Conservation (phyloP, 2,329 filamentous ascomycete genomes). For the Cladosporium sp. region DNA sequence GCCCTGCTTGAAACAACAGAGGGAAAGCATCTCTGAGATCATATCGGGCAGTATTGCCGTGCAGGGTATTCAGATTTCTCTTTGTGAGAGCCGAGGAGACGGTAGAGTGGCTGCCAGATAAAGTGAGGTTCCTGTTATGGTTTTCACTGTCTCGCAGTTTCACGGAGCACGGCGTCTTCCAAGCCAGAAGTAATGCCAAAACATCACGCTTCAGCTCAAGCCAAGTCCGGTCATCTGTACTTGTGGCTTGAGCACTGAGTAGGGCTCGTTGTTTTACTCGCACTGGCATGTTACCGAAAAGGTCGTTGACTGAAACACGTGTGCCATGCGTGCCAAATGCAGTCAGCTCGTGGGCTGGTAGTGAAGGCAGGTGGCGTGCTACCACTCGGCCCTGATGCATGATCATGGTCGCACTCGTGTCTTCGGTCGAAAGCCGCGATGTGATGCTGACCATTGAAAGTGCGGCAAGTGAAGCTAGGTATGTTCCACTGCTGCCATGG, state of each 20-base stretch:
- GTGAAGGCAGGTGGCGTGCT: slow-evolving; percentile 63
- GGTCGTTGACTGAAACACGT: slow-evolving; percentile 26
- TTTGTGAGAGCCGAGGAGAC: slow-evolving; percentile 28
- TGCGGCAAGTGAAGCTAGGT: slow-evolving; percentile 73
- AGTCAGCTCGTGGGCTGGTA: slow-evolving; percentile 56
- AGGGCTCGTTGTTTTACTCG: slow-evolving; percentile 47
- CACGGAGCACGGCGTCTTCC: slow-evolving; percentile 59
- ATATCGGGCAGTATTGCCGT: slow-evolving; percentile 22
- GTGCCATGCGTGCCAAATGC: slow-evolving; percentile 52
- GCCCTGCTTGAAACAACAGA: slow-evolving; percentile 65
- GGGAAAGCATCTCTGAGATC: slow-evolving; percentile 42
- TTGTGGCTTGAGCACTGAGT: slow-evolving; percentile 66
- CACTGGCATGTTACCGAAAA: slow-evolving; percentile 59
- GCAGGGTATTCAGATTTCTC: slow-evolving; percentile 30
- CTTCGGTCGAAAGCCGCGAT: slow-evolving; percentile 65
- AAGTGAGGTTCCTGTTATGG: slow-evolving; percentile 19
- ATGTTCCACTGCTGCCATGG: slow-evolving; percentile 71
- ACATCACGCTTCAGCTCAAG: slow-evolving; percentile 64
- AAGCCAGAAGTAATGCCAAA: slow-evolving; percentile 69
- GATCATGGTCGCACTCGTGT: slow-evolving; percentile 64
- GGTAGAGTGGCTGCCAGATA: slow-evolving; percentile 25
- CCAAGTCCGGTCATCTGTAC: slow-evolving; percentile 69
- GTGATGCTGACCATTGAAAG: slow-evolving; percentile 75
- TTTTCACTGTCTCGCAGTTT: slow-evolving; percentile 56
- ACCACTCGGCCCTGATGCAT: slow-evolving; percentile 70